phyloP scores from a whole-genome alignment of 345 rosid species.

The Sonneratia caseolaris region DNA sequence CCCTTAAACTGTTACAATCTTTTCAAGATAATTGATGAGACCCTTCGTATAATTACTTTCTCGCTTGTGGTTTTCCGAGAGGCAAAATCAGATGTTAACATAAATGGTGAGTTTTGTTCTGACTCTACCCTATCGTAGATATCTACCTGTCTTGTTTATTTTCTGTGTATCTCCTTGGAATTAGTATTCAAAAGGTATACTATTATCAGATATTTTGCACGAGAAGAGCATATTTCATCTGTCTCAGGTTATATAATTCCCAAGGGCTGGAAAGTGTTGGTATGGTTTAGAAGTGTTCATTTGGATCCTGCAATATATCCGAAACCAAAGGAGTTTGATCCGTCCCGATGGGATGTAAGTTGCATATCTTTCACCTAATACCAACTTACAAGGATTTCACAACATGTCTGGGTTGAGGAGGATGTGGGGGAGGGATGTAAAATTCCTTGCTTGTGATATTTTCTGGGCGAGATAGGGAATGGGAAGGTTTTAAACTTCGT shows the following conservation, averaged over 20 bases:
- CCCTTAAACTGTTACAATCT: neutral
- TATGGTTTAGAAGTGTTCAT: constrained; percentile 75
- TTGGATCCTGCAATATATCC: constrained; percentile 53
- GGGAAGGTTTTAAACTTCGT: too few species aligned
- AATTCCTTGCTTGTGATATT: too few species aligned
- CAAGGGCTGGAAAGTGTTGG: constrained; percentile 76
- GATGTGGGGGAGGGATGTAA: too few species aligned
- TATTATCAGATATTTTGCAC: neutral
- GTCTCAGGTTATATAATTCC: constrained; percentile 67
- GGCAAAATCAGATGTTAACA: constrained; percentile 44
- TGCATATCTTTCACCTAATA: neutral
- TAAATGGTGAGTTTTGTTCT: constrained; percentile 35
- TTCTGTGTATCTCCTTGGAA: neutral
- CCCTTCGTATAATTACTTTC: constrained; percentile 64
- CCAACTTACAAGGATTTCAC: neutral
- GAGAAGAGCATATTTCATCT: neutral
- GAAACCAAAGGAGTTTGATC: constrained; percentile 58
- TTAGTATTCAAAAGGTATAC: neutral
- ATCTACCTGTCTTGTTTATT: neutral
- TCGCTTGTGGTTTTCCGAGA: constrained; percentile 71
- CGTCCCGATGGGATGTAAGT: constrained; percentile 86
- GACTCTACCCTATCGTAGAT: neutral
- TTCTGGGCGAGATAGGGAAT: too few species aligned
- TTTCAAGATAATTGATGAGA: constrained; percentile 71
- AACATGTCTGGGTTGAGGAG: too few species aligned